A percentile compares a stretch with the other conserved stretches of the same genome.
These are phyloP conservation scores for Marchantia polymorpha DNA, from an alignment of 225 moss, liverwort and hornwort genomes.

Conservation along the genomic window DNA sequence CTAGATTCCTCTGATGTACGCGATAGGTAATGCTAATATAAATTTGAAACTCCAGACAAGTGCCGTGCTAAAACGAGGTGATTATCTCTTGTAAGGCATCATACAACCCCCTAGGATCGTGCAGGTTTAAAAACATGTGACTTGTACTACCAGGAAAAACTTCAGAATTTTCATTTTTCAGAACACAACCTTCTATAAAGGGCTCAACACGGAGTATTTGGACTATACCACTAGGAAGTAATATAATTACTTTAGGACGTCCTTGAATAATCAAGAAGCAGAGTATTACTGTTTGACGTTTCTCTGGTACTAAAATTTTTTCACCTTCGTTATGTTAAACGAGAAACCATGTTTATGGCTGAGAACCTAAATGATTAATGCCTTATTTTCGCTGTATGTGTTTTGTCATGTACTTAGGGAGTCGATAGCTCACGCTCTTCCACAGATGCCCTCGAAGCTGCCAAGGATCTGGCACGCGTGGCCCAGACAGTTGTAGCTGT, in stretches of 20 bases:
- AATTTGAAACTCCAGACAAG: no score
- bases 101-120: background rate
- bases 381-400: background rate
- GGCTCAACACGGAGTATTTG: no score
- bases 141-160: no score
- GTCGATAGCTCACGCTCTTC: conserved; percentile 72
- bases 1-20: no score
- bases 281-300: background rate
- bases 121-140: no score
- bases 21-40: no score
- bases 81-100: background rate
- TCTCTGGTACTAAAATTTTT: background rate
- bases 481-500: conserved; percentile 91
- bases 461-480: conserved; percentile 80
- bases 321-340: background rate
- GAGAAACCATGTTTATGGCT: background rate
- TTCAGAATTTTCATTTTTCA: no score
- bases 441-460: conserved; percentile 85
- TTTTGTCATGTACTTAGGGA: conserved; percentile 45
- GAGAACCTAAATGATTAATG: background rate
- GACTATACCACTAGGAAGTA: no score
- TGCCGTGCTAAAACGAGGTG: no score
- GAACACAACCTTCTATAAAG: background rate
- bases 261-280: background rate
- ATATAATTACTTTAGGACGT: background rate